phyloP scores from a whole-genome alignment of 352 stramenopile species.

The Globisporangium heterothallicum region DNA sequence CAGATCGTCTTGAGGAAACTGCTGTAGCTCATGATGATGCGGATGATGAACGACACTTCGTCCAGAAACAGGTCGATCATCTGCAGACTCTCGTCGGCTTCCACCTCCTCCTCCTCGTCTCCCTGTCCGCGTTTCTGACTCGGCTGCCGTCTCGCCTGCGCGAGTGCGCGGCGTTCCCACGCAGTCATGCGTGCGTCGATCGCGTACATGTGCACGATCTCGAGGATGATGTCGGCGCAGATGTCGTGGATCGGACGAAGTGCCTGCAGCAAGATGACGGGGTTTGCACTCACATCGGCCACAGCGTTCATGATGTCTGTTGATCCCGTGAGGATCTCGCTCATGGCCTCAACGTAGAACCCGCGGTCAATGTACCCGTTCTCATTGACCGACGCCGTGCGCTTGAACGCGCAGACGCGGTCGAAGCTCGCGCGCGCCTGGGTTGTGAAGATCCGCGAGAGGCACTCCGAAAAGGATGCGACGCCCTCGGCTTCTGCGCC shows the following conservation, averaged over 20 bases:
- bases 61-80: slow-evolving; percentile 85
- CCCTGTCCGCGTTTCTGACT: no score
- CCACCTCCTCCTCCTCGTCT: slow-evolving; percentile 24
- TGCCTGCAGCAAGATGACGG: slow-evolving; percentile 31
- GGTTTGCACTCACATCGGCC: slow-evolving; percentile 45
- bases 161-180: slow-evolving; percentile 69
- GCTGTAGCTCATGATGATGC: slow-evolving; percentile 64
- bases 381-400: slow-evolving; percentile 54
- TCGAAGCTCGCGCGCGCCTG: slow-evolving; percentile 50
- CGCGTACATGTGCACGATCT: slow-evolving; percentile 73
- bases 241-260: slow-evolving; percentile 58
- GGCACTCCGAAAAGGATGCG: slow-evolving; percentile 29
- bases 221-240: slow-evolving; percentile 42
- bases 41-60: slow-evolving; percentile 72
- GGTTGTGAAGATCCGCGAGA: slow-evolving; percentile 49
- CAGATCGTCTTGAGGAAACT: slow-evolving; percentile 51
- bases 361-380: slow-evolving; percentile 81
- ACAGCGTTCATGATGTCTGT: slow-evolving; percentile 80
- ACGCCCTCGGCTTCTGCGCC: slow-evolving; percentile 24
- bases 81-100: slow-evolving; percentile 81
- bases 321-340: slow-evolving; percentile 60
- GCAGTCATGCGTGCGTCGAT: slow-evolving; percentile 65
- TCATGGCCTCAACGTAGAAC: slow-evolving; percentile 76
- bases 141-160: slow-evolving; percentile 41
- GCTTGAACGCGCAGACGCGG: slow-evolving; percentile 43